A percentile compares a stretch with the other conserved stretches of the same genome.
Conservation (phyloP, 768 basidiomycete species). For the Cyclocybe cylindracea region DNA sequence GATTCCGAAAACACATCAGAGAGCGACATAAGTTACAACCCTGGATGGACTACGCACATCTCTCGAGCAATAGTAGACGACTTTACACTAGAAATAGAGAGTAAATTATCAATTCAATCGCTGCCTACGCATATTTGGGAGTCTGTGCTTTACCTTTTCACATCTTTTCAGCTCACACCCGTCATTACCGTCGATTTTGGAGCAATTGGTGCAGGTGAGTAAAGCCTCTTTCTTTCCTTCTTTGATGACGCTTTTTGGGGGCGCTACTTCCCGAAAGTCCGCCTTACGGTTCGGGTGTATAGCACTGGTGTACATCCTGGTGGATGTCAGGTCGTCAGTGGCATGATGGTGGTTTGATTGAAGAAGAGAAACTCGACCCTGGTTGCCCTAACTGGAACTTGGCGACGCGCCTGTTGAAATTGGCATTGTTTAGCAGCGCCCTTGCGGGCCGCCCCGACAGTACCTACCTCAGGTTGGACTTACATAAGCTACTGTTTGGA, state of each 20-base stretch:
- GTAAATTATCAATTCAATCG: background rate
- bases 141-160: constrained; percentile 1
- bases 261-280: constrained; percentile 11
- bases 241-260: constrained; percentile 13
- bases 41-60: constrained; percentile 1
- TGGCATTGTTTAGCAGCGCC: too few species aligned
- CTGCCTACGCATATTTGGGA: background rate
- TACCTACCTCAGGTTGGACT: too few species aligned
- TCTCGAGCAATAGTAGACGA: constrained; percentile 14
- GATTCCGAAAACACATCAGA: background rate
- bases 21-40: too few species aligned
- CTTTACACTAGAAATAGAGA: constrained; percentile 8
- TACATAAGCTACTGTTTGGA: too few species aligned
- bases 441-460: too few species aligned
- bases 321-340: background rate
- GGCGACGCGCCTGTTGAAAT: too few species aligned
- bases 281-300: constrained; percentile 14
- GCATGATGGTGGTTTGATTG: too few species aligned
- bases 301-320: background rate
- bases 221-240: constrained; percentile 13
- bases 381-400: too few species aligned
- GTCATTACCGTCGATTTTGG: background rate
- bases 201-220: constrained; percentile 14
- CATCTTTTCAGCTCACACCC: constrained; percentile 11
- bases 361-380: too few species aligned